Conservation (phyloP, 306 rosid genomes). For the Prunus salicina region DNA sequence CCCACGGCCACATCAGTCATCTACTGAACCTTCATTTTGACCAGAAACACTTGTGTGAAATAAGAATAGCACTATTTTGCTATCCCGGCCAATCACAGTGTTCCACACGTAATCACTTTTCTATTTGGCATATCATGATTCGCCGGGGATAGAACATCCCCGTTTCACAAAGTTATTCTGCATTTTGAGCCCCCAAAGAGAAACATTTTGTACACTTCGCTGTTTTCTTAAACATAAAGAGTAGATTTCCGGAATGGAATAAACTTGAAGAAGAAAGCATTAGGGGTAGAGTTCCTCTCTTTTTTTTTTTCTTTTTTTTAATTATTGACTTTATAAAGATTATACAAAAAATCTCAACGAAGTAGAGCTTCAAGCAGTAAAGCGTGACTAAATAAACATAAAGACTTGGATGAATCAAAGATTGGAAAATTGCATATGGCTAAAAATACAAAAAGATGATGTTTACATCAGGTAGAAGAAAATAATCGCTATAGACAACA, state of each 20-base stretch:
- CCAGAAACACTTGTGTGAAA: no score
- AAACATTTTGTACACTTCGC: background rate
- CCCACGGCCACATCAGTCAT: background rate
- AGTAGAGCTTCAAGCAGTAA: constrained; percentile 3
- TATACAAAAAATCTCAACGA: background rate
- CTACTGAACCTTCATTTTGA: background rate
- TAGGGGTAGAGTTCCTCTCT: background rate
- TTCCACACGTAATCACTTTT: background rate
- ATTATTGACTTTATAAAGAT: background rate
- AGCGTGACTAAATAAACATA: background rate
- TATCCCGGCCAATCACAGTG: no score
- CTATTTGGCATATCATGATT: background rate
- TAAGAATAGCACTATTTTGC: no score
- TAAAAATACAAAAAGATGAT: constrained; percentile 1
- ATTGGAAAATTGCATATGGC: background rate
- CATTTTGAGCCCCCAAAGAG: background rate
- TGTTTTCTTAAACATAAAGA: background rate
- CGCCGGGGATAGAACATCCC: no score
- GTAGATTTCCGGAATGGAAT: background rate
- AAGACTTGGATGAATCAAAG: background rate
- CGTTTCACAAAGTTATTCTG: no score
- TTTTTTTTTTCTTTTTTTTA: background rate
- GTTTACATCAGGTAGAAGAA: constrained; percentile 2
- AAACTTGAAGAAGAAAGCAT: background rate
- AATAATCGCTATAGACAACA: background rate